Evolutionary conservation across 2,329 filamentous ascomycete species (phyloP), one percentile per base, ranked within the genome.

Genomic region (Scolecobasidium constrictum): DNA sequence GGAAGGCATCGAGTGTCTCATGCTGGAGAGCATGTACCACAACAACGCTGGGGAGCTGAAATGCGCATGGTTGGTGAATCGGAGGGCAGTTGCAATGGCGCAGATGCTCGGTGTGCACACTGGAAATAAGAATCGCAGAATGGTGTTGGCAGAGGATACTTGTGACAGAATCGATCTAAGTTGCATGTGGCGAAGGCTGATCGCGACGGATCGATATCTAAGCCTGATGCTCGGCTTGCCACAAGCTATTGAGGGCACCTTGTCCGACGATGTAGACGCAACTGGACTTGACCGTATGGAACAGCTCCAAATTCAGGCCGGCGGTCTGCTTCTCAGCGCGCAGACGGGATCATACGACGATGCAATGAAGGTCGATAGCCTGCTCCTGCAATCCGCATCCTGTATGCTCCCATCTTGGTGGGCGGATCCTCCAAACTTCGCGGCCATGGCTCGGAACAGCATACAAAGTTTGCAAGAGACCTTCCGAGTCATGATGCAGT

Each of bases 1-100:
- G 1, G 72, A 77, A 51, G 73, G 69, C 0, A 51, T 75, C 4
- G 67, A 73, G 45, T 69, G 68, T 40, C 56, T 75, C n/a, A 59
- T 73, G 48, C 56, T 74, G 0, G 65, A 73, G 47, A 60, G 59
- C 11, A 56, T 71, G 17, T 70, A 65, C 48, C 56, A 67, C 5
- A 65, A 64, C 20, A 72, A 72, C 20, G 52, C 54, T 0, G 73
- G 73, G 1, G 62, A 67, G 20, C 55, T 72, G 3, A 66, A 72
- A 17, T 69, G 71, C 35, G 61, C 68, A 0, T 74, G 68, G 67
- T 48, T 73, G 3, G 55, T 59, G 0, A 59, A 58, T 26, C 64
- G 73, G 1, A 61, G 71, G 4, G 69, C 69, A 4, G 54, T 77
- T 23, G 65, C 62, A 36, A 58, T 75, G 26, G 71, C 65, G 0